Base-by-base conservation (phyloP, 257 asterid genomes). In the Petunia secreta region DNA sequence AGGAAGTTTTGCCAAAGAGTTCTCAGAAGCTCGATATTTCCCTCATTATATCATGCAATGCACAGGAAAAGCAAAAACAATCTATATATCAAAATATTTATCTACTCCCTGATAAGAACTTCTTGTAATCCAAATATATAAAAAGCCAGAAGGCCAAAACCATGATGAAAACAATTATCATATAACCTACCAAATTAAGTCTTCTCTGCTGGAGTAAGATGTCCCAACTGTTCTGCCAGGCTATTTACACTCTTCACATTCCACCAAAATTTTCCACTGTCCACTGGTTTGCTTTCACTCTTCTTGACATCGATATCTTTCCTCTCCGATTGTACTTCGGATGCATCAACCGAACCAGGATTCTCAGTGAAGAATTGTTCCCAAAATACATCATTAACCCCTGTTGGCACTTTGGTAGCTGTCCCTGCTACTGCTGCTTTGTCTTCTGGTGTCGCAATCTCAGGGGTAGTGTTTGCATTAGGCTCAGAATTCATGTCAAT, bases 291-390 rank as follows among this genome's bases (percentile, higher is more conserved):
- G 60, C 67, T 88, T 75, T 91, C 93, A 62, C 54, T 83, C 81
- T 80, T 88, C 87, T 89, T 89, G 81, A 80, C 88, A 3, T 64
- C 85, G 1, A 57, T 79, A 62, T 83, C 91, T 84, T 81, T 86
- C 83, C 85, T 85, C 66, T 86, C 94, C 0, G 87, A 71, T 60
- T 83, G 91, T 76, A 81, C 83, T 75, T 91, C 94, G 8, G 92
- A 74, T 1, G 89, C 85, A 81, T 85, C 88, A 59, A 84, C 86
- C 36, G 92, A 87, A 77, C 95, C 97, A 11, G 98, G 97, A 87
- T 90, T 95, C 84, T 95, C 99, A 0, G 97, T 92, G 78, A 95
- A 91, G 86, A 95, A 95, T 73, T 95, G 98, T 77, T 94, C 97
- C 99, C 99, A 95, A 38, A 95, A 95, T 41, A 89, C 90, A 87